These are phyloP conservation scores for Phyllosticta paracitricarpa DNA, from an alignment of 2,329 filamentous ascomycete species.

Conservation along the genomic window DNA sequence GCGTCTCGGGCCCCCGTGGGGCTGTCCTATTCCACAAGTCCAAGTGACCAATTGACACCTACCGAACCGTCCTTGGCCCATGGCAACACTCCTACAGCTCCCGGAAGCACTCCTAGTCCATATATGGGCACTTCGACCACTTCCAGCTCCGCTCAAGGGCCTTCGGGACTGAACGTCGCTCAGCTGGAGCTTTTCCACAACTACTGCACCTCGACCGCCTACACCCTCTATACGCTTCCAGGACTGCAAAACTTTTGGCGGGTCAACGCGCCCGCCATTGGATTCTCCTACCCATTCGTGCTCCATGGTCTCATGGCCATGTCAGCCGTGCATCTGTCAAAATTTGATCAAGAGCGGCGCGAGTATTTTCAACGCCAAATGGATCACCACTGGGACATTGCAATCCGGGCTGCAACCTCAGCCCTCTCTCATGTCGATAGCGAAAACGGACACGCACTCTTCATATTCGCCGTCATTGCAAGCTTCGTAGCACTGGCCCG, in stretches of 20 bases:
- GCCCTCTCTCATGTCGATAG: background rate
- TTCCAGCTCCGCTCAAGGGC: background rate
- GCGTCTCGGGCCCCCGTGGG: background rate
- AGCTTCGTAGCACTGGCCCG: conserved; percentile 4
- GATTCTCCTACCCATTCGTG: conserved; percentile 35
- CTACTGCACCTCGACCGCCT: conserved; percentile 20
- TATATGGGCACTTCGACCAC: background rate
- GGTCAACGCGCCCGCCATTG: conserved; percentile 21
- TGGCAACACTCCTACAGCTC: background rate
- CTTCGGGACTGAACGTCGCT: conserved; percentile 14
- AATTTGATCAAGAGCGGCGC: background rate
- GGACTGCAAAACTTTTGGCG: conserved; percentile 16
- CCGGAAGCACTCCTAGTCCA: background rate
- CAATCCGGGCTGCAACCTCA: background rate
- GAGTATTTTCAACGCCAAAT: background rate
- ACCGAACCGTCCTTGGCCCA: background rate
- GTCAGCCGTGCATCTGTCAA: conserved; percentile 32
- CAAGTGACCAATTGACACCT: background rate
- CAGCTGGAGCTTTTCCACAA: conserved; percentile 24
- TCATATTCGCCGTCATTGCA: conserved; percentile 4
- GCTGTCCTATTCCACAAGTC: conserved; percentile 9
- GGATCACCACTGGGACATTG: conserved; percentile 1
- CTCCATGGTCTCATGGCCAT: conserved; percentile 35
- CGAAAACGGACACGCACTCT: background rate
- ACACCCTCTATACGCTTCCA: conserved; percentile 15